These are phyloP conservation scores for Clathrus columnatus DNA, from an alignment of 768 basidiomycete genomes.

Conservation along the genomic window DNA sequence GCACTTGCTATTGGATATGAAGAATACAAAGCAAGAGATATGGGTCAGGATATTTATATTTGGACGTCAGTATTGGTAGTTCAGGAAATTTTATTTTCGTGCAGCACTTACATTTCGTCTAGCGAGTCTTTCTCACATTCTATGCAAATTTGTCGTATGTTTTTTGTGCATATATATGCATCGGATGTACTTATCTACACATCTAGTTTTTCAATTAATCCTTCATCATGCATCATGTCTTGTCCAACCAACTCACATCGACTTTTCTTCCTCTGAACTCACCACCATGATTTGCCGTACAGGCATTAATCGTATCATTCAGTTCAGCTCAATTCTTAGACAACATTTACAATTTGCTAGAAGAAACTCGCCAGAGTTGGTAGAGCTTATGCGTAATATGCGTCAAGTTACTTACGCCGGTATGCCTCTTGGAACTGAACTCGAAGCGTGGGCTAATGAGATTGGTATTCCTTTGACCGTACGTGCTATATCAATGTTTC, in stretches of 20 bases:
- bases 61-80: slow-evolving; percentile 56
- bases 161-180: slow-evolving; percentile 3
- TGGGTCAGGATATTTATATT: slow-evolving; percentile 54
- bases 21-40: slow-evolving; percentile 12
- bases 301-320: slow-evolving; percentile 64
- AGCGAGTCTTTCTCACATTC: slow-evolving; percentile 82
- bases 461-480: slow-evolving; percentile 59
- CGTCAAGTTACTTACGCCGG: slow-evolving; percentile 63
- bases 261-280: slow-evolving; percentile 61
- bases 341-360: slow-evolving; percentile 54
- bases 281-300: slow-evolving; percentile 61
- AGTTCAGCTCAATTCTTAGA: slow-evolving; percentile 63
- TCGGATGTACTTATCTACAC: slow-evolving; percentile 20
- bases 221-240: slow-evolving; percentile 68
- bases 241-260: slow-evolving; percentile 57
- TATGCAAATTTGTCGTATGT: slow-evolving; percentile 60
- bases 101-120: slow-evolving; percentile 29
- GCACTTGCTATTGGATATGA: slow-evolving; percentile 40
- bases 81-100: slow-evolving; percentile 17
- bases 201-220: slow-evolving; percentile 58
- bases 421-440: slow-evolving; percentile 53
- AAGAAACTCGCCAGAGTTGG: slow-evolving; percentile 34
- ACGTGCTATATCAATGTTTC: slow-evolving; percentile 20
- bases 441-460: slow-evolving; percentile 61
- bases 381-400: slow-evolving; percentile 46